Percentiles rank a stretch among this genome's conserved stretches.
phyloP scores from a whole-genome alignment of 495 filamentous ascomycete genomes.

The Amorphotheca resinae region DNA sequence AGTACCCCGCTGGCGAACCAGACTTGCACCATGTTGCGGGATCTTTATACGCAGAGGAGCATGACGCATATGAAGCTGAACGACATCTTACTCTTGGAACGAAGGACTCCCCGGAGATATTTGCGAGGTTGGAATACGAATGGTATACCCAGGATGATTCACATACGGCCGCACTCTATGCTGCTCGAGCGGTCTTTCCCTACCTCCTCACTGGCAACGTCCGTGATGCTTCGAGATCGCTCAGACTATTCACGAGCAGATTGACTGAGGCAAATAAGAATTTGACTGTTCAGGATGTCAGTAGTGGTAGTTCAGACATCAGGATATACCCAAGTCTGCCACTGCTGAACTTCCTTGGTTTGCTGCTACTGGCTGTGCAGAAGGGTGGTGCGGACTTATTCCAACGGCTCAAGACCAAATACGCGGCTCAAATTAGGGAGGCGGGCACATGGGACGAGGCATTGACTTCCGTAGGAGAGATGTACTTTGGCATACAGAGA shows the following conservation, averaged over 20 bases:
- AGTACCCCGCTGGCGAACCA: constrained; percentile 84
- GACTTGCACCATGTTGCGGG: constrained; percentile 92
- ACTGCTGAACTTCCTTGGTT: constrained; percentile 79
- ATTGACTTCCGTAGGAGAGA: constrained; percentile 78
- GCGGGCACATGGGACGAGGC: constrained; percentile 64
- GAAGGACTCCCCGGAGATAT: constrained; percentile 68
- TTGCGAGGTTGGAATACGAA: constrained; percentile 73
- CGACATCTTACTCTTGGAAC: constrained; percentile 82
- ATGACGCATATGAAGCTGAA: constrained; percentile 86
- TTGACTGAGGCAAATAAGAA: constrained; percentile 55
- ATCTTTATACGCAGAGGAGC: constrained; percentile 76
- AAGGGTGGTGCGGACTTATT: constrained; percentile 72
- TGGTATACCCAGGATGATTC: constrained; percentile 88
- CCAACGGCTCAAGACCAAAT: constrained; percentile 69
- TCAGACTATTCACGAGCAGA: constrained; percentile 65
- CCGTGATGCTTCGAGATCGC: constrained; percentile 70
- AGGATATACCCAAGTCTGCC: constrained; percentile 79
- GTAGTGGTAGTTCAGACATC: constrained; percentile 57
- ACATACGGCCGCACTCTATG: constrained; percentile 81
- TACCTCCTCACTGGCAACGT: constrained; percentile 86
- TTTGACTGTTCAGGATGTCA: constrained; percentile 69
- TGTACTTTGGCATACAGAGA: constrained; percentile 93
- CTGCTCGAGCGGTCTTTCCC: constrained; percentile 78
- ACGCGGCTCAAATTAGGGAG: constrained; percentile 63
- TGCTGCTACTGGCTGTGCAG: constrained; percentile 74